These are phyloP conservation scores for Kazachstania sp. DNA, from an alignment of 1,139 yeast species.

Conservation along the genomic window DNA sequence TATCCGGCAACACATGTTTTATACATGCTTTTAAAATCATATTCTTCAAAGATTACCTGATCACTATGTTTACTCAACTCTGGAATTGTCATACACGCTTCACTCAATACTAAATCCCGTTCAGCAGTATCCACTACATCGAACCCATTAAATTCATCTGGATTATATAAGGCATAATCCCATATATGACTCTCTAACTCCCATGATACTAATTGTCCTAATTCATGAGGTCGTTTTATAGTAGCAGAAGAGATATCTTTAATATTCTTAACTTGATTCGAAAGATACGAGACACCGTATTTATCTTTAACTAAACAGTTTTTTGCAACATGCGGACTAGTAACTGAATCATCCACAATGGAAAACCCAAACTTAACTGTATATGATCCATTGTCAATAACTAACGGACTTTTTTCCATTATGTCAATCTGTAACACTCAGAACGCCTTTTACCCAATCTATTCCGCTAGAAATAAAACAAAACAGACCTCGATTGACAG, in stretches of 20 bases:
- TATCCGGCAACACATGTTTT: slow-evolving; percentile 51
- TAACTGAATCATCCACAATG: slow-evolving; percentile 8
- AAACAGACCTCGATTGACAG: no score
- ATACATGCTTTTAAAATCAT: slow-evolving; percentile 54
- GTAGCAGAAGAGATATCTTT: slow-evolving; percentile 69
- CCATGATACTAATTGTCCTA: slow-evolving; percentile 88
- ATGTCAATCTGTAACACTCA: background rate
- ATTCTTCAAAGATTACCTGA: slow-evolving; percentile 91
- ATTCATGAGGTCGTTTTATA: slow-evolving; percentile 75
- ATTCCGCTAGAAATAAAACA: no score
- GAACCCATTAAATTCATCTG: slow-evolving; percentile 27
- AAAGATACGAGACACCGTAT: slow-evolving; percentile 67
- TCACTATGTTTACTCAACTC: slow-evolving; percentile 79
- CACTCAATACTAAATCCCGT: slow-evolving; percentile 37
- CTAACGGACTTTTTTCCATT: slow-evolving; percentile 20
- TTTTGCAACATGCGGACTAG: slow-evolving; percentile 44
- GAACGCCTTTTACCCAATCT: no score
- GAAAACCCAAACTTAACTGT: slow-evolving; percentile 66
- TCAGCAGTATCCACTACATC: slow-evolving; percentile 31
- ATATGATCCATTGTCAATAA: slow-evolving; percentile 85
- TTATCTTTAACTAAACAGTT: slow-evolving; percentile 69
- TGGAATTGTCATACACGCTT: slow-evolving; percentile 76
- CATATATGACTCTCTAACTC: slow-evolving; percentile 86
- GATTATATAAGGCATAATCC: slow-evolving; percentile 61
- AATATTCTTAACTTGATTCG: slow-evolving; percentile 57